phyloP scores from a whole-genome alignment of 2,329 filamentous ascomycete species.

The Talaromyces pinophilus region DNA sequence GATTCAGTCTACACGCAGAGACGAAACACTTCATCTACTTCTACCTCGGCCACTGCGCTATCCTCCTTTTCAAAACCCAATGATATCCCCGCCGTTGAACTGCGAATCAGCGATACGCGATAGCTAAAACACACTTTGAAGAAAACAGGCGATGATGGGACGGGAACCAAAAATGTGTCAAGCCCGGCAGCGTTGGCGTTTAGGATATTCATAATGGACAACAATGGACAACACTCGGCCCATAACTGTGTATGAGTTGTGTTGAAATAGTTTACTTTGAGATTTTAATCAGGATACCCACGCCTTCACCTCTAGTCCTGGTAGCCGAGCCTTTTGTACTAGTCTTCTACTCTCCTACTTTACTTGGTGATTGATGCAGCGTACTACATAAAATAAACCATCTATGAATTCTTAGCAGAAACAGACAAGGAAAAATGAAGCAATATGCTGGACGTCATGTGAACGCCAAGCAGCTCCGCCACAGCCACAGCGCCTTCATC shows the following conservation, averaged over 20 bases:
- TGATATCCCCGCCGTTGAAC: constrained; percentile 43
- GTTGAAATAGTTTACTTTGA: constrained; percentile 14
- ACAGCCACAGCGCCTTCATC: neutral
- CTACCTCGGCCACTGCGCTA: constrained; percentile 97
- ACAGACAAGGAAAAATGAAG: too few relatives aligned
- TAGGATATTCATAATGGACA: neutral
- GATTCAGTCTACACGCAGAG: constrained; percentile 59
- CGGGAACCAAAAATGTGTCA: neutral
- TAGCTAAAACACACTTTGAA: neutral
- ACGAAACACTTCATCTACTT: constrained; percentile 99
- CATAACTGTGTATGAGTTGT: constrained; percentile 5
- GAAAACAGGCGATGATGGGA: neutral
- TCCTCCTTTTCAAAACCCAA: constrained; percentile 98
- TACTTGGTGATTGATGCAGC: neutral
- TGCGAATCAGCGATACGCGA: neutral
- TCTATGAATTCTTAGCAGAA: neutral
- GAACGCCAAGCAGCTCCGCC: constrained; percentile 4
- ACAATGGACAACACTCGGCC: neutral
- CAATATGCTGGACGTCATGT: neutral
- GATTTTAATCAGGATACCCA: constrained; percentile 14
- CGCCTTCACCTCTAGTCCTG: neutral
- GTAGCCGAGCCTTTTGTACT: neutral
- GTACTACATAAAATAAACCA: neutral
- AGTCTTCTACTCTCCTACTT: neutral
- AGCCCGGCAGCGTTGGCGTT: constrained; percentile 11